phyloP scores from a whole-genome alignment of 441 rosid genomes.

The Populus trichocarpa region DNA sequence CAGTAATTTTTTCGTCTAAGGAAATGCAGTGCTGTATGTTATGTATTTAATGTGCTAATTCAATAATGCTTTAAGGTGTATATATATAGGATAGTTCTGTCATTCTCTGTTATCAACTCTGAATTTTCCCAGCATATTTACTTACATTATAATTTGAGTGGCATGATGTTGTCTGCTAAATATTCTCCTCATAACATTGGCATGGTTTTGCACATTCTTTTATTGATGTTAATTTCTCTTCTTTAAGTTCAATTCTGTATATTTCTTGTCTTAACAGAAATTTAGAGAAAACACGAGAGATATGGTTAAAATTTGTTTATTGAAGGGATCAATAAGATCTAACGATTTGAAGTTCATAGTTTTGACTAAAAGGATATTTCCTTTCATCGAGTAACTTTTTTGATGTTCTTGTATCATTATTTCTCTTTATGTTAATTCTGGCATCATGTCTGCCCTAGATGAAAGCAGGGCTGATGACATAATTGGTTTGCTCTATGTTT shows the following conservation, averaged over 20 bases:
- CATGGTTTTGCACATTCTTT: neutral
- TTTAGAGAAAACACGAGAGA: neutral
- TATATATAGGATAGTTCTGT: slow-evolving; percentile 9
- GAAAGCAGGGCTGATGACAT: neutral
- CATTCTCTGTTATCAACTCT: neutral
- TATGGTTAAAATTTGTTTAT: neutral
- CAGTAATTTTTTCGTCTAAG: slow-evolving; percentile 27
- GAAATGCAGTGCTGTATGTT: slow-evolving; percentile 20
- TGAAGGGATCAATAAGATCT: neutral
- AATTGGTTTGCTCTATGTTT: neutral
- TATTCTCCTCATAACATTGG: neutral
- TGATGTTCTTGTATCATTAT: neutral
- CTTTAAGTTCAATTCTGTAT: neutral
- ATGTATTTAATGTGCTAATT: slow-evolving; percentile 13
- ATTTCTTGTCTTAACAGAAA: neutral
- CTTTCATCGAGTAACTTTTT: neutral
- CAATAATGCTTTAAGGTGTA: slow-evolving; percentile 12
- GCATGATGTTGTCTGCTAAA: neutral
- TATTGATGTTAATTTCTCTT: neutral
- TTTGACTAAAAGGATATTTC: neutral
- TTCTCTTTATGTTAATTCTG: neutral
- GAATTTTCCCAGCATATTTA: neutral
- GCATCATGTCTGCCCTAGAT: neutral
- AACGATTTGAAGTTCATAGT: neutral
- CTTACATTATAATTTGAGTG: neutral